Evolutionary conservation across 495 filamentous ascomycete genomes (phyloP).

Genomic region (Penicillium cosmopolitanum): DNA sequence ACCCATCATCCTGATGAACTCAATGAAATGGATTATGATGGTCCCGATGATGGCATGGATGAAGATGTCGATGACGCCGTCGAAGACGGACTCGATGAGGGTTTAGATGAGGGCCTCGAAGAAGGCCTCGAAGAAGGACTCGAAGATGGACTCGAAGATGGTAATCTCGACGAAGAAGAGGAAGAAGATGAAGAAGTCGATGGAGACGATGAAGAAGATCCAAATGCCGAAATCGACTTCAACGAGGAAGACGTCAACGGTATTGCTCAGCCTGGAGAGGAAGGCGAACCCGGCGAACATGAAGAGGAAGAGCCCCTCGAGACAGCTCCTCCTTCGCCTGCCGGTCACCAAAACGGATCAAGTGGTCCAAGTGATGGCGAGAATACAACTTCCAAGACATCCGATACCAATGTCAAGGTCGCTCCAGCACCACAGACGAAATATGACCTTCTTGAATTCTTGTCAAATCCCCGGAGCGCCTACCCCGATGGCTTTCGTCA

Average conservation of each 20-base stretch:
- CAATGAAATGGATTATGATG: constrained; percentile 30
- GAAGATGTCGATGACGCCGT: constrained; percentile 14
- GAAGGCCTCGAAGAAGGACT: constrained; percentile 25
- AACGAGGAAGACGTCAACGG: constrained; percentile 28
- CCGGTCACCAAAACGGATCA: constrained; percentile 6
- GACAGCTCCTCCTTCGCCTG: constrained; percentile 10
- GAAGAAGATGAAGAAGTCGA: constrained; percentile 14
- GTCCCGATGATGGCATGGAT: constrained; percentile 23
- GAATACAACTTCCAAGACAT: constrained; percentile 3
- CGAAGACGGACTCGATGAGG: constrained; percentile 10
- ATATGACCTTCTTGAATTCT: constrained; percentile 26
- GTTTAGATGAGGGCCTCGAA: constrained; percentile 14
- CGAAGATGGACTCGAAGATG: constrained; percentile 22
- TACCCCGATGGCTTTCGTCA: constrained; percentile 27
- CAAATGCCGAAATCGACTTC: constrained; percentile 28
- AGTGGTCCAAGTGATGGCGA: constrained; percentile 17
- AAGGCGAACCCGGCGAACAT: constrained; percentile 16
- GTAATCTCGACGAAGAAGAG: constrained; percentile 22
- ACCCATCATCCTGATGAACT: constrained; percentile 36
- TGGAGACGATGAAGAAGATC: background rate
- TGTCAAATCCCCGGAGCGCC: constrained; percentile 34
- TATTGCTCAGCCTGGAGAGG: constrained; percentile 2
- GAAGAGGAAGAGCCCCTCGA: constrained; percentile 17
- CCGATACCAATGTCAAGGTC: constrained; percentile 2
- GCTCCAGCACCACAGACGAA: constrained; percentile 7